These are phyloP conservation scores for Arabidopsis lyrata DNA, from an alignment of 441 rosid species.

Conservation along the genomic window DNA sequence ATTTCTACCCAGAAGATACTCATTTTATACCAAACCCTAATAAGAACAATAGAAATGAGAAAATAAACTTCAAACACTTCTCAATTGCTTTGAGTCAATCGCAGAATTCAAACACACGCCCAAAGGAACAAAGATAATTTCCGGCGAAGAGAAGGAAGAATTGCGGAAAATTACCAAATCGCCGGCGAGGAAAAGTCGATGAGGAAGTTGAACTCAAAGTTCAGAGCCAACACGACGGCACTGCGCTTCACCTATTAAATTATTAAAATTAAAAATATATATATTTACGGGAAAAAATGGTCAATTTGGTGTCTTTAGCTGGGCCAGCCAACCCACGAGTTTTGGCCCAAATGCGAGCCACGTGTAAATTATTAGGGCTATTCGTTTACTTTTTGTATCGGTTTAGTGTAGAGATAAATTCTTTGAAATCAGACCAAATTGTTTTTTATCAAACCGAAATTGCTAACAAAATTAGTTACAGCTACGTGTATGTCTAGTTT, in stretches of 20 bases:
- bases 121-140: background rate
- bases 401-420: too few relatives aligned
- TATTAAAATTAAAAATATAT: too few relatives aligned
- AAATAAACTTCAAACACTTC: constrained; percentile 21
- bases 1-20: constrained; percentile 28
- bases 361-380: too few relatives aligned
- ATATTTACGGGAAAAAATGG: too few relatives aligned
- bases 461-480: background rate
- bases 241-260: constrained; percentile 28
- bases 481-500: background rate
- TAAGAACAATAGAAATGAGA: constrained; percentile 18
- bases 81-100: background rate
- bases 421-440: too few relatives aligned
- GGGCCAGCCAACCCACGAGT: too few relatives aligned
- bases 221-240: constrained; percentile 35
- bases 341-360: too few relatives aligned
- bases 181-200: constrained; percentile 29
- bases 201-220: constrained; percentile 29
- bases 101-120: background rate
- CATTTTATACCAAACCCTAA: constrained; percentile 40
- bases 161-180: constrained; percentile 35
- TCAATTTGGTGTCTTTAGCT: too few relatives aligned
- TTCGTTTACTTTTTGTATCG: too few relatives aligned
- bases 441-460: background rate
- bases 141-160: constrained; percentile 16